Evolutionary conservation across 441 rosid genomes (phyloP), one percentile per base, ranked within the genome.

Genomic region (Erodium texanum): DNA sequence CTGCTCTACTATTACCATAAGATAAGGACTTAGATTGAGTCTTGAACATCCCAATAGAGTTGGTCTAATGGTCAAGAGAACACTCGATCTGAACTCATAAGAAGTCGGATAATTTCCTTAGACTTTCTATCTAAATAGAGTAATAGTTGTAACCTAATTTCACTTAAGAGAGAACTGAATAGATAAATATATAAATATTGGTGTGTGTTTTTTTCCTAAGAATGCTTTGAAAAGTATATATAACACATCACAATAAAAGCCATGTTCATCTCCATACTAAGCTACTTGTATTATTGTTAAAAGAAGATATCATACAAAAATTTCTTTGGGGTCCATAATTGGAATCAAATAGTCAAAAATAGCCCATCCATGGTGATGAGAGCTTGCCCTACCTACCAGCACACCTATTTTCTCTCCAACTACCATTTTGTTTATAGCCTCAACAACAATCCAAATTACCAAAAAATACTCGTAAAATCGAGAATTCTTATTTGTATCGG

Each of bases 241-340:
- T 10, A 43, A 43, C 50, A 43, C 15, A 43, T 11, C 50, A 43
- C 50, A 43, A 15, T 7, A 2, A 43, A 43, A 11, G 34, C 50
- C 50, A 43, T 10, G 14, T 10, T 43, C 50, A 43, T 43, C 50
- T 10, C 50, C 50, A 10, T 43, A 43, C 50, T 43, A 12, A 43
- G 15, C 50, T 43, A 43, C 14, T 43, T 4, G n/a, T n/a, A 52
- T 52, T n/a, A 52, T 52, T 16, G 15, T 16, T 16, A n/a, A 52
- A 52, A 5, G 20, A 52, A 52, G 59, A 52, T 52, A 52, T n/a
- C 5, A 52, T 52, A 52, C 59, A 52, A 52, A 52, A 52, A 3
- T 52, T 50, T 16, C 20, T 52, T 52, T 16, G 59, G 54, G 59
- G 59, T 52, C 59, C 59, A 52, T 52, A 3, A 52, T 52, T 52